phyloP scores from a whole-genome alignment of 2,329 filamentous ascomycete species.

The Pseudogymnoascus sp. region DNA sequence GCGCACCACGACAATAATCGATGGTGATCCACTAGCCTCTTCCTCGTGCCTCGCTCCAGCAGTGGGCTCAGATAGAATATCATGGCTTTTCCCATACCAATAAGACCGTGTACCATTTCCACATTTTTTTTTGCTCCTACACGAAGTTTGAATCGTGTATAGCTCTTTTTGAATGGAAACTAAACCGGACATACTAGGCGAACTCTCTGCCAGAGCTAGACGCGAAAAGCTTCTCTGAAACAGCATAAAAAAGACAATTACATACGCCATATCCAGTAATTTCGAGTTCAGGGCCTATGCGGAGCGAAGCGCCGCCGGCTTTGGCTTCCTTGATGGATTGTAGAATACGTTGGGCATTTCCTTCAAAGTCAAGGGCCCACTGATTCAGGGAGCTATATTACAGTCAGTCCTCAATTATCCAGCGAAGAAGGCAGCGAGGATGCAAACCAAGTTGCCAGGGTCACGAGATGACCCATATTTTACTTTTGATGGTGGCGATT shows the following conservation, averaged over 20 bases:
- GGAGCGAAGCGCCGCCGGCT: constrained; percentile 42
- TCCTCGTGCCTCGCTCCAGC: not conserved
- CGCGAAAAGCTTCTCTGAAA: not conserved
- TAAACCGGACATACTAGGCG: not conserved
- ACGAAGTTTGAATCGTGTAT: not conserved
- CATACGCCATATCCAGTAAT: constrained; percentile 19
- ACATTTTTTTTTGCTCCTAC: not conserved
- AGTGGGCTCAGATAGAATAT: not conserved
- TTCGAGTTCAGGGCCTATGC: constrained; percentile 41
- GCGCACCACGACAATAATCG: not conserved
- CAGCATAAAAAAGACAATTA: constrained; percentile 5
- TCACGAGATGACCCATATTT: constrained; percentile 33
- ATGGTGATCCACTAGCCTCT: not conserved
- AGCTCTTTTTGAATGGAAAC: not conserved
- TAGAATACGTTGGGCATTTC: constrained; percentile 50
- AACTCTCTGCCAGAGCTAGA: constrained; percentile 13
- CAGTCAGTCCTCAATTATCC: not conserved
- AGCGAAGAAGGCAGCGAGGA: not conserved
- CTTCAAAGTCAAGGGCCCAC: constrained; percentile 49
- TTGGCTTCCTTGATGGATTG: constrained; percentile 49
- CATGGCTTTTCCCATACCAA: not conserved
- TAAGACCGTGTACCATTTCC: not conserved
- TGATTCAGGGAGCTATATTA: constrained; percentile 32
- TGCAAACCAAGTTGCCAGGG: constrained; percentile 32
- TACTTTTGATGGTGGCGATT: not conserved